Conservation (phyloP, 2,329 filamentous ascomycete genomes). For the Tolypocladium inflatum region DNA sequence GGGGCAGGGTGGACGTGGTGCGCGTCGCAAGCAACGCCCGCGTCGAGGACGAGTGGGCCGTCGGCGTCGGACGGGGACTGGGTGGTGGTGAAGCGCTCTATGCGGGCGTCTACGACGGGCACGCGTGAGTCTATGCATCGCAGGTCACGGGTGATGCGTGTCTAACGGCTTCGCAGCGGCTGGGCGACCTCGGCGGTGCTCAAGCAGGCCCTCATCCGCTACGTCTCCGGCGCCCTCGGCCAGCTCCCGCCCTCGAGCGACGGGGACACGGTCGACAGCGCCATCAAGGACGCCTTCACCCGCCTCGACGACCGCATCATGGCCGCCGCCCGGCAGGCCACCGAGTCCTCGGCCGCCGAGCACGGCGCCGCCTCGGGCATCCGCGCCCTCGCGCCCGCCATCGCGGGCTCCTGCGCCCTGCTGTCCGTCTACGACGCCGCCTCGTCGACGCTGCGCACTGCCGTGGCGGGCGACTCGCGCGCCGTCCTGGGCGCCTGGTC, state of each 20-base stretch:
- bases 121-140: slow-evolving; percentile 26
- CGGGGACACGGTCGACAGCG: slow-evolving; percentile 37
- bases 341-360: slow-evolving; percentile 13
- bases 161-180: slow-evolving; percentile 17
- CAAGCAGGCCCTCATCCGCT: slow-evolving; percentile 29
- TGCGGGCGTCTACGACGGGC: slow-evolving; percentile 38
- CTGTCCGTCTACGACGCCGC: slow-evolving; percentile 51
- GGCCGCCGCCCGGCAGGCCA: slow-evolving; percentile 20
- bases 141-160: too few relatives aligned
- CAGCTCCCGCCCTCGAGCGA: slow-evolving; percentile 20
- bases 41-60: slow-evolving; percentile 25
- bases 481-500: slow-evolving; percentile 49
- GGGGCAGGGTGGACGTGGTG: slow-evolving; percentile 22
- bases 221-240: slow-evolving; percentile 26
- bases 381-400: slow-evolving; percentile 23
- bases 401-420: slow-evolving; percentile 52
- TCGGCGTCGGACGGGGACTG: slow-evolving; percentile 19
- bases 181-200: slow-evolving; percentile 31
- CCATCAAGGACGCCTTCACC: slow-evolving; percentile 49
- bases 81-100: slow-evolving; percentile 17
- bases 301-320: slow-evolving; percentile 49
- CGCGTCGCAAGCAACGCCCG: slow-evolving; percentile 24
- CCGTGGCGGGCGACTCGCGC: slow-evolving; percentile 58
- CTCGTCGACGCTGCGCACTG: slow-evolving; percentile 46
- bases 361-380: slow-evolving; percentile 17